Evolutionary conservation across 2,329 filamentous ascomycete genomes (phyloP), one percentile per base, ranked within the genome.

Genomic region (Periconia macrospinosa): DNA sequence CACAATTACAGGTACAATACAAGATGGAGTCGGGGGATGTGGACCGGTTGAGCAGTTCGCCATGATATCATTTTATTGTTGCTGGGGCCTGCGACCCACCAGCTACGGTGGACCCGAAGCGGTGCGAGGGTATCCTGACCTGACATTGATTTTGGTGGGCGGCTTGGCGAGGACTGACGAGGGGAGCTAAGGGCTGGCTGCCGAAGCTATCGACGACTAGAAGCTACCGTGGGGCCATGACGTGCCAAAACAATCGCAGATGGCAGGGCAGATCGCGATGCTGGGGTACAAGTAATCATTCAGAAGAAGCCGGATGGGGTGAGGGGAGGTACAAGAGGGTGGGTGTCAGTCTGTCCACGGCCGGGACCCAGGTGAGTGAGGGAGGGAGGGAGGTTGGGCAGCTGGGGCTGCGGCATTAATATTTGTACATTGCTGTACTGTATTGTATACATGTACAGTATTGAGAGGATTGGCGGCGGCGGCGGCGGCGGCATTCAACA

Each of bases 401-500:
- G 41, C 41, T 43, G 41, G 41, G 3, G 15, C 13, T 19, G 17
- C 41, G 41, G 10, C 11, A 18, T 43, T 43, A 19, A 19, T 23
- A 19, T 43, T n/a, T 7, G 23, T 27, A 27, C 23, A 3, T 27
- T 27, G 23, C 8, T 27, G 23, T 27, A n/a, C 18, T 42, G 41
- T 23, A n/a, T 33, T 30, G 10, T 13, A 19, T 43, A 50, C 55
- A 56, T 59, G 56, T 51, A 52, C 53, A 33, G 41, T 57, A 56
- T n/a, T n/a, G n/a, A n/a, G n/a, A n/a, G n/a, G n/a, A n/a, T n/a
- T n/a, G n/a, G n/a, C n/a, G n/a, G n/a, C n/a, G n/a, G n/a, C n/a
- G n/a, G n/a, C n/a, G n/a, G n/a, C n/a, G n/a, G n/a, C n/a, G n/a
- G n/a, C 23, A 8, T 27, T 8, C 23, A 5, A 27, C 23, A 8